phyloP scores from a whole-genome alignment of 768 basidiomycete species.

The Dendrothele bispora region DNA sequence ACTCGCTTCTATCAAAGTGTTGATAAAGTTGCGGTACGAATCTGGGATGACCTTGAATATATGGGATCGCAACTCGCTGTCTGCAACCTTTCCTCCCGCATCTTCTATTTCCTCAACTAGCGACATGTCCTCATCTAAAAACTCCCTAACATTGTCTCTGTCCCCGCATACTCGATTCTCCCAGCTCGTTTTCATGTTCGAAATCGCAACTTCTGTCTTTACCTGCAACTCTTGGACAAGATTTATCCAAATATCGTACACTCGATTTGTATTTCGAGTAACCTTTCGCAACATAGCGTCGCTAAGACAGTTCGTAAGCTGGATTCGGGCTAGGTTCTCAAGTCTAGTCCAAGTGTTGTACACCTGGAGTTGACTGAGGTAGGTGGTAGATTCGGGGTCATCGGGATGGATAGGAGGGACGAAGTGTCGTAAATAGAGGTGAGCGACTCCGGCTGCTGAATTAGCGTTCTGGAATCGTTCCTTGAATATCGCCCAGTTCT shows the following conservation, averaged over 20 bases:
- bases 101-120: not conserved
- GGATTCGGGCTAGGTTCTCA: not conserved
- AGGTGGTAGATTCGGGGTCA: not conserved
- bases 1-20: not conserved
- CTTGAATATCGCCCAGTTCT: not conserved
- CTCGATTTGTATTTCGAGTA: not conserved
- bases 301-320: not conserved
- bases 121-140: not conserved
- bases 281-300: not conserved
- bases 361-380: not conserved
- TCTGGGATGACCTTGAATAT: not conserved
- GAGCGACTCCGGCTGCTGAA: not conserved
- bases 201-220: not conserved
- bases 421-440: not conserved
- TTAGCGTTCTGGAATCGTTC: not conserved
- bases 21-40: not conserved
- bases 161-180: not conserved
- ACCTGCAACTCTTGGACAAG: not conserved
- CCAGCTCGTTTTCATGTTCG: not conserved
- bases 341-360: not conserved
- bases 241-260: not conserved
- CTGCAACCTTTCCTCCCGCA: not conserved
- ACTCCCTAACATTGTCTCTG: not conserved
- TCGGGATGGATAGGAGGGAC: not conserved
- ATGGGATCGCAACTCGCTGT: not conserved